Evolutionary conservation across 2,329 filamentous ascomycete species (phyloP).

Genomic region (Helicocarpus griseus): DNA sequence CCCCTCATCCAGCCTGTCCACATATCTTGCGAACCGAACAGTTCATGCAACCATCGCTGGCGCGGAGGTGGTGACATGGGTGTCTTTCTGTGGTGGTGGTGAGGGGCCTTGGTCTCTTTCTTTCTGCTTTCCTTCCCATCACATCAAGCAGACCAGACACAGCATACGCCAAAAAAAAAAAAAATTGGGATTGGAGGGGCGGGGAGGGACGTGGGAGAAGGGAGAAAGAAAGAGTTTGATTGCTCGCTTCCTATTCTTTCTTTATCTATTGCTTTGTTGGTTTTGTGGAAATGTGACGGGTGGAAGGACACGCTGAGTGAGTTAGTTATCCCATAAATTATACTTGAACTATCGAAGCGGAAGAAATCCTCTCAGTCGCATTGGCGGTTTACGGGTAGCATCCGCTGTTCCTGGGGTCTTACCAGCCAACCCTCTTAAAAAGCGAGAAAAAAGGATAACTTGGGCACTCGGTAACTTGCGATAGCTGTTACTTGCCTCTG

Average conservation of each 20-base stretch:
- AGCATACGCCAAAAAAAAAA: too few relatives aligned
- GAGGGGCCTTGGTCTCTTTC: neutral
- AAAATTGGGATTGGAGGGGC: neutral
- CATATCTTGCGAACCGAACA: conserved; percentile 1
- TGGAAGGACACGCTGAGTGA: neutral
- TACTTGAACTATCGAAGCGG: neutral
- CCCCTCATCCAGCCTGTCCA: neutral
- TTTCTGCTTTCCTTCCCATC: neutral
- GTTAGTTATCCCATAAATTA: neutral
- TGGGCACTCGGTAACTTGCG: too few relatives aligned
- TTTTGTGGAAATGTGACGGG: neutral
- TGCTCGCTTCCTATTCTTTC: neutral
- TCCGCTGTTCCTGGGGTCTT: neutral
- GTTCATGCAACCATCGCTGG: conserved; percentile 1
- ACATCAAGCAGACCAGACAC: neutral
- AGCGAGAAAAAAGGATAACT: too few relatives aligned
- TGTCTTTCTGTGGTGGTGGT: conserved; percentile 1
- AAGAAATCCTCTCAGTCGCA: neutral
- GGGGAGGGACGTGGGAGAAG: neutral
- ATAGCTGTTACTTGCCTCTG: too few relatives aligned
- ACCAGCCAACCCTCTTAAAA: neutral
- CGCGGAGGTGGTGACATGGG: neutral
- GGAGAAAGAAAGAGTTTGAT: neutral
- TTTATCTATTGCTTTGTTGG: neutral
- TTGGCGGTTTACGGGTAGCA: neutral